Evolutionary conservation across 2,329 filamentous ascomycete species (phyloP).

Genomic region (Coniella vitis): DNA sequence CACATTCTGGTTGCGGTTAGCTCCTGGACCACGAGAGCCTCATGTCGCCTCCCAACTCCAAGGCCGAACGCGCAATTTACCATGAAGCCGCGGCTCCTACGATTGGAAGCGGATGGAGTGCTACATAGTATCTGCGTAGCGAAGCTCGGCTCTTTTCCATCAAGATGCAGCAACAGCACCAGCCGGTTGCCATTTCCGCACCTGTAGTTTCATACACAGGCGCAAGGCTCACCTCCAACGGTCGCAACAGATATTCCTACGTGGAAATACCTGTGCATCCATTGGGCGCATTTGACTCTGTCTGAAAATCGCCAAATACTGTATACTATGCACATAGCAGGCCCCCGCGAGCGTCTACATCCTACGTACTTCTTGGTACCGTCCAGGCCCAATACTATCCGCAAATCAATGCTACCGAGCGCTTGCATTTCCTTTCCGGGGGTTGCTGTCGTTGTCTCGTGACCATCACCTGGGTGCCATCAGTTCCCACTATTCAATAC

Average conservation of each 20-base stretch:
- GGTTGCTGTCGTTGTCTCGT: not conserved
- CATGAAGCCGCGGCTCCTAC: too few species aligned
- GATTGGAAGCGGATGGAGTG: too few species aligned
- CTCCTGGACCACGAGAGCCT: conserved; percentile 1
- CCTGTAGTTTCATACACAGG: too few species aligned
- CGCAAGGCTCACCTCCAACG: too few species aligned
- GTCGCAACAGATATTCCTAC: too few species aligned
- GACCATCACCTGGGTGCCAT: not conserved
- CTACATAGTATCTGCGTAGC: too few species aligned
- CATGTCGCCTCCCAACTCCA: not conserved
- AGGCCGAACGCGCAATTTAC: too few species aligned
- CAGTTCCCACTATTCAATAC: not conserved
- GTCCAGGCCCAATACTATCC: not conserved
- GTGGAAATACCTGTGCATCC: too few species aligned
- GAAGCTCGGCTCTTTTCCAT: too few species aligned
- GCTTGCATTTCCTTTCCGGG: not conserved
- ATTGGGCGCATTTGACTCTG: too few species aligned
- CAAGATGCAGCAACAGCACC: too few species aligned
- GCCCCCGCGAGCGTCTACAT: not conserved
- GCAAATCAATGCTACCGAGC: not conserved
- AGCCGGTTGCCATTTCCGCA: too few species aligned
- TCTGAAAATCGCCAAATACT: not conserved
- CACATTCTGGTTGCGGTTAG: not conserved
- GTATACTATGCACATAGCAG: not conserved
- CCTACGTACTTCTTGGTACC: not conserved